Evolutionary conservation across 2,329 filamentous ascomycete genomes (phyloP).

Genomic region (Apiospora hydei): DNA sequence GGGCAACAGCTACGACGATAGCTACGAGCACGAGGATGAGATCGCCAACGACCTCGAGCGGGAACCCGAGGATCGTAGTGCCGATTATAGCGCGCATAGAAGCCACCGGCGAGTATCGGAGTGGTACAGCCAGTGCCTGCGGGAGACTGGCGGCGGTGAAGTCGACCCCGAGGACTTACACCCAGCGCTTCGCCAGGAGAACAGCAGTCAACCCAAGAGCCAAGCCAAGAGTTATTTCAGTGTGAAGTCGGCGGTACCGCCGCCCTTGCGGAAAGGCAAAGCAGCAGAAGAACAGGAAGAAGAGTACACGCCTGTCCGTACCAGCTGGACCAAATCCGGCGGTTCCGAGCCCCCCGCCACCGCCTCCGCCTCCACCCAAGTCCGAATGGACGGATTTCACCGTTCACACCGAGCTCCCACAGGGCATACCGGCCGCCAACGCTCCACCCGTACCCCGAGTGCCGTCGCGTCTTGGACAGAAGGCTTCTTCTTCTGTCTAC

Average conservation of each 20-base stretch:
- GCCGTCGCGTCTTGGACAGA: not conserved
- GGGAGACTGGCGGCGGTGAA: not conserved
- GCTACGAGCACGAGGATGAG: constrained; percentile 6
- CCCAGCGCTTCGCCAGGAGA: constrained; percentile 2
- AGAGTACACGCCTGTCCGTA: constrained; percentile 3
- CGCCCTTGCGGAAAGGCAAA: not conserved
- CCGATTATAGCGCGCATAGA: not conserved
- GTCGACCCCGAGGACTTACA: constrained; percentile 4
- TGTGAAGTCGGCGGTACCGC: not conserved
- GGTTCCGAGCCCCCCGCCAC: not conserved
- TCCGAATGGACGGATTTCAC: constrained; percentile 22
- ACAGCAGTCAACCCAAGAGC: not conserved
- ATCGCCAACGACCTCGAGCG: not conserved
- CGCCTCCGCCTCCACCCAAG: not conserved
- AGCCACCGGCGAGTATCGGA: not conserved
- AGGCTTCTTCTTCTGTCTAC: not conserved
- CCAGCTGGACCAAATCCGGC: not conserved
- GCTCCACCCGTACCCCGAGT: not conserved
- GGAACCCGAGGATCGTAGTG: not conserved
- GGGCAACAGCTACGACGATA: constrained; percentile 6
- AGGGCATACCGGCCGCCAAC: not conserved
- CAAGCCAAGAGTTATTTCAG: constrained; percentile 3
- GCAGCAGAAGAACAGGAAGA: not conserved
- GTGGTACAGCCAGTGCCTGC: constrained; percentile 13
- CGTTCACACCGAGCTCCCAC: not conserved